Evolutionary conservation across 2,329 filamentous ascomycete genomes (phyloP), one percentile per base, ranked within the genome.

Genomic region (Escovopsis sp.): DNA sequence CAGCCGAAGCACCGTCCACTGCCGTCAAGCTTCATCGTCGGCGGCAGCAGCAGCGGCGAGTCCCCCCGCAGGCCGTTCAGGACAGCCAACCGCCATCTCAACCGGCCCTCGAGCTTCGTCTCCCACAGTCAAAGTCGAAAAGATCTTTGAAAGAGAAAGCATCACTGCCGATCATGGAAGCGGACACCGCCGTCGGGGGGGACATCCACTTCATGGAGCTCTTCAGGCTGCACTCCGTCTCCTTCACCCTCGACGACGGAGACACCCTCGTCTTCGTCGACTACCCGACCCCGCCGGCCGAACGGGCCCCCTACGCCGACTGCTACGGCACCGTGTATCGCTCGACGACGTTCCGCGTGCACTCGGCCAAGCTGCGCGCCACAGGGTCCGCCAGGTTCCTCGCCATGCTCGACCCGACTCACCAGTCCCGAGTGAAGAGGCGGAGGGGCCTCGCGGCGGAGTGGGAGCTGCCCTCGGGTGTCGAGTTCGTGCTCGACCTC

Each of bases 401-500:
- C n/a, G 56, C 61, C 2, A 61, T 70, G 53, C 56, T 75, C 3
- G 55, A 54, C 10, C 62, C 65, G 0, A 56, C 57, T 7, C 58
- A 59, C 9, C 67, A 71, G 48, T 60, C 57, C 20, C 61, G 61
- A 5, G 50, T 59, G 13, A 55, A 52, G 32, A 58, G 66, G 16
- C 62, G 60, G 12, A 59, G 59, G 15, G 58, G 58, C 35, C 48
- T 62, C 31, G 50, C 51, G 32, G 59, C 58, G 20, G 52, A 50
- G 12, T 4, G 20, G 20, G 20, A 6, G 20, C 51, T 65, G 9
- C 62, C 61, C 0, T 48, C 57, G 2, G 69, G 65, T 0, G 58
- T 81, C 51, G 67, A 68, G 43, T 81, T 72, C 47, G 59, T 81
- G 14, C 50, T 84, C 31, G 77, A 84, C 48, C 62, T 83, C 11